Percentiles rank a stretch among this genome's conserved stretches.
phyloP scores from a whole-genome alignment of 2,329 filamentous ascomycete species.

The Botrytis aclada region DNA sequence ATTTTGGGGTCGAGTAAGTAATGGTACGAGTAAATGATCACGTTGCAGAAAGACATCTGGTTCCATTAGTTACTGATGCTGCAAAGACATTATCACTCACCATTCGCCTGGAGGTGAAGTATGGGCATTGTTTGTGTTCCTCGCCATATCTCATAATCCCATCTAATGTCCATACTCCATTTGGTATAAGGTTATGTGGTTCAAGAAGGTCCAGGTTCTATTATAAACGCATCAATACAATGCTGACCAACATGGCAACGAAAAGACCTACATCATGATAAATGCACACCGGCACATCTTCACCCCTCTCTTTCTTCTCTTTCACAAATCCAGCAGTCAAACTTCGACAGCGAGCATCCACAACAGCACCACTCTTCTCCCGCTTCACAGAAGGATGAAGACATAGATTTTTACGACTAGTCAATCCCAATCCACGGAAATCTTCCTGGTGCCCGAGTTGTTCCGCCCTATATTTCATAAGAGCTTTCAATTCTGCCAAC shows the following conservation, averaged over 20 bases:
- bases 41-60: slow-evolving; percentile 97
- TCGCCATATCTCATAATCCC: slow-evolving; percentile 86
- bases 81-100: slow-evolving; percentile 45
- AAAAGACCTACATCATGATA: slow-evolving; percentile 75
- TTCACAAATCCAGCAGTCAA: slow-evolving; percentile 95
- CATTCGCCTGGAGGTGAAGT: slow-evolving; percentile 95
- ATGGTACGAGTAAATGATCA: slow-evolving; percentile 99
- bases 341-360: slow-evolving; percentile 94
- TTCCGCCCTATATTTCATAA: slow-evolving; percentile 93
- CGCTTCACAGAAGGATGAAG: slow-evolving; percentile 93
- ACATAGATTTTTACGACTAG: slow-evolving; percentile 95
- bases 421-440: slow-evolving; percentile 86
- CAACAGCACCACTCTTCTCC: slow-evolving; percentile 90
- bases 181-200: slow-evolving; percentile 89
- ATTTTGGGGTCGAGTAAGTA: slow-evolving; percentile 98
- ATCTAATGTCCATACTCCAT: slow-evolving; percentile 94
- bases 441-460: slow-evolving; percentile 90
- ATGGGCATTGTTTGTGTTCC: slow-evolving; percentile 93
- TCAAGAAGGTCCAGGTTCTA: slow-evolving; percentile 92
- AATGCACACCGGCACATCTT: slow-evolving; percentile 89
- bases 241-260: background rate
- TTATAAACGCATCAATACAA: slow-evolving; percentile 3
- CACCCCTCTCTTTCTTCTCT: slow-evolving; percentile 93
- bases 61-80: slow-evolving; percentile 21
- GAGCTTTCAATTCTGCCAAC: slow-evolving; percentile 78